These are phyloP conservation scores for Ophiostoma fasciatum DNA, from an alignment of 2,329 filamentous ascomycete genomes.

Conservation along the genomic window DNA sequence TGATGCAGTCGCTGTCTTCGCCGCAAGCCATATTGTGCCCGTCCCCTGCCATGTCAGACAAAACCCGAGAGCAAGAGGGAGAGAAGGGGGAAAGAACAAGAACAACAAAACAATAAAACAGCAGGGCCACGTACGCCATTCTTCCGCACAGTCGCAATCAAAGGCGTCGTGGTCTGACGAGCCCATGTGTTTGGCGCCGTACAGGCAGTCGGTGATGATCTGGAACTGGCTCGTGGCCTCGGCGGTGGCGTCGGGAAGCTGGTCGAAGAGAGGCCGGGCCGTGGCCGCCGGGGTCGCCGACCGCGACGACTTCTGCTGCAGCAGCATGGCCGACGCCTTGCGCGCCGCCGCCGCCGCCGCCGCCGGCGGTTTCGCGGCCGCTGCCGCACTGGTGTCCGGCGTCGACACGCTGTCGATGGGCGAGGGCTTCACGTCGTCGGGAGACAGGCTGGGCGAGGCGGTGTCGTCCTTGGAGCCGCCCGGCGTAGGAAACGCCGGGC, in stretches of 20 bases:
- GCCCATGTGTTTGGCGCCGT: constrained; percentile 82
- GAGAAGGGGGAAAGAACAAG: constrained; percentile 2
- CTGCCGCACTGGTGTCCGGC: constrained; percentile 32
- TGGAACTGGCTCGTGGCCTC: constrained; percentile 67
- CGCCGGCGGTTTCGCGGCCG: no score
- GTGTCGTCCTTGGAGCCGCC: constrained; percentile 24
- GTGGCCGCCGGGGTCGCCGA: constrained; percentile 37
- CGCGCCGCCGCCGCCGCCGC: constrained; percentile 28
- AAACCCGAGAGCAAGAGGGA: background rate
- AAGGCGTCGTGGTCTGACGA: constrained; percentile 79
- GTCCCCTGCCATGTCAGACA: constrained; percentile 28
- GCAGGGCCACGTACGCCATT: constrained; percentile 63
- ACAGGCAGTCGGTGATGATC: constrained; percentile 71
- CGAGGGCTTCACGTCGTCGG: constrained; percentile 28
- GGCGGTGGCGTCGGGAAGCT: constrained; percentile 63
- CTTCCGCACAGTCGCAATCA: constrained; percentile 88
- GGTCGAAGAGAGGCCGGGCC: constrained; percentile 39
- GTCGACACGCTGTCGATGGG: constrained; percentile 32
- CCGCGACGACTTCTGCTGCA: constrained; percentile 41
- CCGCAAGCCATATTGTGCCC: constrained; percentile 73
- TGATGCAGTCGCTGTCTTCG: constrained; percentile 96
- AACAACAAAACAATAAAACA: constrained; percentile 9
- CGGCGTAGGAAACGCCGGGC: constrained; percentile 22
- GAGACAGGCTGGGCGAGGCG: constrained; percentile 27
- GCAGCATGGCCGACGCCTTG: constrained; percentile 40